phyloP scores from a whole-genome alignment of 1,284 basidiomycete species.

The Pascua sp. region DNA sequence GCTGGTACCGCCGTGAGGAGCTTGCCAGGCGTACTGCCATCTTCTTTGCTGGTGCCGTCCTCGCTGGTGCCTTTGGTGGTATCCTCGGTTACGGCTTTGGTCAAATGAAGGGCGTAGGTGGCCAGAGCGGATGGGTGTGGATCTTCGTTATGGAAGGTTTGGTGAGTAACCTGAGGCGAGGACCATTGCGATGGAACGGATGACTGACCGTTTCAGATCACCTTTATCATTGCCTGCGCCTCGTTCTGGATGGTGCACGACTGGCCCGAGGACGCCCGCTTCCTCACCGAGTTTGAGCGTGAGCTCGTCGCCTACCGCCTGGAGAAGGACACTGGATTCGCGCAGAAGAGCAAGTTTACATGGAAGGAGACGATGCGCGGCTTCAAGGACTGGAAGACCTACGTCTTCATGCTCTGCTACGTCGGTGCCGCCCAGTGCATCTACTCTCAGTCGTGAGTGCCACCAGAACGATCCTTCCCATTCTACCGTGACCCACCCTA shows the following conservation, averaged over 20 bases:
- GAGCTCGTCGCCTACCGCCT: slow-evolving; percentile 46
- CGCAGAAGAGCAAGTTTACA: slow-evolving; percentile 39
- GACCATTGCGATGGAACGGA: neutral
- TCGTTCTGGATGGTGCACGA: slow-evolving; percentile 50
- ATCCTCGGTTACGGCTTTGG: slow-evolving; percentile 42
- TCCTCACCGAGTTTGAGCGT: slow-evolving; percentile 48
- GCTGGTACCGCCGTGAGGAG: slow-evolving; percentile 51
- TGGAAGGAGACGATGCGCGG: slow-evolving; percentile 21
- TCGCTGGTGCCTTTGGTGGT: slow-evolving; percentile 50
- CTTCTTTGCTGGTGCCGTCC: slow-evolving; percentile 52
- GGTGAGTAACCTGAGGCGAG: neutral
- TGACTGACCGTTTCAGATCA: slow-evolving; percentile 19
- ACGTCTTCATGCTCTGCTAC: slow-evolving; percentile 45
- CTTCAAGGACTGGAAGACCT: slow-evolving; percentile 46
- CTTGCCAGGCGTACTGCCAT: slow-evolving; percentile 47
- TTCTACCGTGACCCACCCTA: neutral
- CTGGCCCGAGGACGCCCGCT: slow-evolving; percentile 50
- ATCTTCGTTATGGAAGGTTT: slow-evolving; percentile 53
- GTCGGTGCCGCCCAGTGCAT: slow-evolving; percentile 48
- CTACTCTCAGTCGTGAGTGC: slow-evolving; percentile 41
- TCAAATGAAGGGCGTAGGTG: slow-evolving; percentile 44
- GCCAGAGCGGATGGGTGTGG: slow-evolving; percentile 51
- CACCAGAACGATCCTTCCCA: too few species aligned
- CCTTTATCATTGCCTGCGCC: slow-evolving; percentile 40
- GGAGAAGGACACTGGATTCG: slow-evolving; percentile 46